phyloP scores from a whole-genome alignment of 768 basidiomycete genomes.

The Cyathus striatus region DNA sequence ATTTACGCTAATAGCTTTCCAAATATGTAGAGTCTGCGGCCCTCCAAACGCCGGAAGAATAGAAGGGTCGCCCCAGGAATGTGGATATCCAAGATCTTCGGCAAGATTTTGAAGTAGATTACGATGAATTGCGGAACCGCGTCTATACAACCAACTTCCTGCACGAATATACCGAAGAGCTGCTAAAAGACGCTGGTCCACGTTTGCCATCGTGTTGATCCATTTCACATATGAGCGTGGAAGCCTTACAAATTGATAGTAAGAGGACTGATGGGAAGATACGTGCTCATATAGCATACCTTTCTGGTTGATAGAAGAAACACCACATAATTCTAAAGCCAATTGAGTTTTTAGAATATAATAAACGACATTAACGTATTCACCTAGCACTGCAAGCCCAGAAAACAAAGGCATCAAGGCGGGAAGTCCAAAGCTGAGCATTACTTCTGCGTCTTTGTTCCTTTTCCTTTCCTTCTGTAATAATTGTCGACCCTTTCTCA shows the following conservation, averaged over 20 bases:
- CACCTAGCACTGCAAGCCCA: slow-evolving; percentile 78
- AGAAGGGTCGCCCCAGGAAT: slow-evolving; percentile 58
- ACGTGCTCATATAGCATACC: slow-evolving; percentile 30
- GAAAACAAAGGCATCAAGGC: slow-evolving; percentile 66
- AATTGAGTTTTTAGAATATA: slow-evolving; percentile 1
- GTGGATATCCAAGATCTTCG: slow-evolving; percentile 50
- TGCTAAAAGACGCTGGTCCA: slow-evolving; percentile 56
- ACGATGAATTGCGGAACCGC: slow-evolving; percentile 29
- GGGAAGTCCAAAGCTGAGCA: slow-evolving; percentile 37
- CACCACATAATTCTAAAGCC: slow-evolving; percentile 85
- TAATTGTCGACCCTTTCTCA: too few relatives aligned
- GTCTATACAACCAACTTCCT: slow-evolving; percentile 57
- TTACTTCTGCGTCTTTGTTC: slow-evolving; percentile 14
- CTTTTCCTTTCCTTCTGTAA: slow-evolving; percentile 22
- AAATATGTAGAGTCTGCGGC: slow-evolving; percentile 38
- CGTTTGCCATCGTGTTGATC: slow-evolving; percentile 66
- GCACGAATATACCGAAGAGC: slow-evolving; percentile 49
- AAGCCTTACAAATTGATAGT: slow-evolving; percentile 1
- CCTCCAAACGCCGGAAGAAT: slow-evolving; percentile 63
- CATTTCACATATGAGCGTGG: slow-evolving; percentile 62
- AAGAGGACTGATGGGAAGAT: neutral
- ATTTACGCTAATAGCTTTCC: slow-evolving; percentile 52
- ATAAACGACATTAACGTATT: slow-evolving; percentile 5
- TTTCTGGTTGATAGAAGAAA: slow-evolving; percentile 72
- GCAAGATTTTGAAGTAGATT: slow-evolving; percentile 43